Evolutionary conservation across 805 yeast species (phyloP), one percentile per base, ranked within the genome.

Genomic region (Metschnikowia amazonensis): DNA sequence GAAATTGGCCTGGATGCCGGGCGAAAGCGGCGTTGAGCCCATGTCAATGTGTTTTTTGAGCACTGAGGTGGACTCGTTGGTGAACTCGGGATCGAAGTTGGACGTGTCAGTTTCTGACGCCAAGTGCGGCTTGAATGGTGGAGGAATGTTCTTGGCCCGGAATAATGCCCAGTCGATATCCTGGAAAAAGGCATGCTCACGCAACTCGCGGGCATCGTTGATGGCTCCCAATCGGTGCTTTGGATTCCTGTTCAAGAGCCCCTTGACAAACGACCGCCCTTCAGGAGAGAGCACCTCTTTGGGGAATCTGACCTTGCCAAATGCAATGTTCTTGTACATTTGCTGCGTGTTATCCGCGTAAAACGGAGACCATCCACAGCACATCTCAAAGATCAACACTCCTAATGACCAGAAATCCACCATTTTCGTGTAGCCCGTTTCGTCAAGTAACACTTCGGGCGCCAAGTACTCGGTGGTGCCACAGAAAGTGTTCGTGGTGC

Each of bases 321-420:
- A 94, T 4, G 98, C 99, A 71, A 94, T 94, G 69, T 94, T 94
- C 71, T 92, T 94, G 70, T 94, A 94, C 99, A 94, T 94, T 67
- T 94, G 97, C 71, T 94, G 98, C 42, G 96, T 89, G 65, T 89
- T 92, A 52, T 92, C 97, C 23, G 98, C 99, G 60, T 89, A 94
- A 66, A 94, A 94, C 45, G 99, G 99, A 4, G 96, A 86, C 99
- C 98, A 94, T 42, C 99, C 99, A 70, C 98, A 94, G 67, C 98
- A 90, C 99, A 94, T 94, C 70, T 94, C 99, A 67, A 94, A 94
- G 37, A 94, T 89, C 47, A 94, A 73, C 21, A 94, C 99, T 49
- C 99, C 99, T 47, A 94, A 72, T 2, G 98, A 90, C 99, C 99
- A 94, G 59, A 94, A 94, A 66, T 94, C 99, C 50, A 94, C 99